These are phyloP conservation scores for Chlamydomonas eustigma DNA, from an alignment of 139 green algal species.

Conservation along the genomic window DNA sequence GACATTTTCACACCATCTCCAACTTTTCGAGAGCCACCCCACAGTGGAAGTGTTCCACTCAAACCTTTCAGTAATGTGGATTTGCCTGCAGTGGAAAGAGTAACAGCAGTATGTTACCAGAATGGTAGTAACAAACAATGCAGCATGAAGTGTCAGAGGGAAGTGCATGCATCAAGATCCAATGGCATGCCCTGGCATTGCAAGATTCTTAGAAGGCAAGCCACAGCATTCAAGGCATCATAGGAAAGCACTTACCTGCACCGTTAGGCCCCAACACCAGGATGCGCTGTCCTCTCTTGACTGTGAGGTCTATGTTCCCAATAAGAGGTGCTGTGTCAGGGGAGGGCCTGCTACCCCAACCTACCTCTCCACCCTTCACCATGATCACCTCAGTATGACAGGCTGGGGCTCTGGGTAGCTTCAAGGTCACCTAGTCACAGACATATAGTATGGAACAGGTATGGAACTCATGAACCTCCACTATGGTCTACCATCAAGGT, in stretches of 20 bases:
- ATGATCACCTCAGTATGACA: slow-evolving; percentile 53
- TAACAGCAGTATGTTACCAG: too few species aligned
- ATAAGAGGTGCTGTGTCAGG: slow-evolving; percentile 25
- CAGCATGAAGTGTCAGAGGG: too few species aligned
- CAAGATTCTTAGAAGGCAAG: too few species aligned
- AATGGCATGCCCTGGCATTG: too few species aligned
- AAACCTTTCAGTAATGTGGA: slow-evolving; percentile 27
- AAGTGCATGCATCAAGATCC: too few species aligned
- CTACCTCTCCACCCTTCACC: slow-evolving; percentile 39
- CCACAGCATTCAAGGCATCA: too few species aligned
- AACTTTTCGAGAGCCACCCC: slow-evolving; percentile 34
- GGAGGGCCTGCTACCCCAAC: slow-evolving; percentile 39
- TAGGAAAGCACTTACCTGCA: slow-evolving; percentile 18
- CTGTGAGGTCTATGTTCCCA: slow-evolving; percentile 33
- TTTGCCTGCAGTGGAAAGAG: slow-evolving; percentile 23
- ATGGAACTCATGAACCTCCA: too few species aligned
- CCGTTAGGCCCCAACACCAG: slow-evolving; percentile 70
- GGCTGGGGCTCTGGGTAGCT: slow-evolving; percentile 52
- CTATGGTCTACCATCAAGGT: slow-evolving; percentile 52
- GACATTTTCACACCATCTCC: slow-evolving; percentile 56
- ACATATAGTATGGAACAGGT: neutral
- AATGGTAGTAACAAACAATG: too few species aligned
- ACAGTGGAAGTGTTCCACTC: slow-evolving; percentile 36
- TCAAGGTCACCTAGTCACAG: slow-evolving; percentile 40
- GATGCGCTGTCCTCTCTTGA: slow-evolving; percentile 50